Evolutionary conservation across 176 grass and related monocot genomes (phyloP).

Genomic region (Carex myosuroides): DNA sequence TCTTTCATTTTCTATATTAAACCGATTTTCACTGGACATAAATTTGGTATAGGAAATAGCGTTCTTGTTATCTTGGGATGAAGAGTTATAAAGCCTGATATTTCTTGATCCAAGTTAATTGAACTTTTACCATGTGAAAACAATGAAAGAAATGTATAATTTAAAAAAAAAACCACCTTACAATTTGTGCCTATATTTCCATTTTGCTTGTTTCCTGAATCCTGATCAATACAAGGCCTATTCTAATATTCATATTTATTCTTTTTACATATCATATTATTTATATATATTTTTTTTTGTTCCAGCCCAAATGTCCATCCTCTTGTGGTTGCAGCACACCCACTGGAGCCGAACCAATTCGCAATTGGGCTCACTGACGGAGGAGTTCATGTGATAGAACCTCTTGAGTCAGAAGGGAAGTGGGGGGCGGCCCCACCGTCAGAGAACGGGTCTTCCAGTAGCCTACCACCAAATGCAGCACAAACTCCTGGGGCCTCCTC

Average conservation of each 20-base stretch:
- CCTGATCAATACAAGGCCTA: neutral
- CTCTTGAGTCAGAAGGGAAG: slow-evolving; percentile 83
- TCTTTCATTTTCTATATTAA: neutral
- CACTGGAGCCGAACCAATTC: slow-evolving; percentile 82
- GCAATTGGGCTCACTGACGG: slow-evolving; percentile 86
- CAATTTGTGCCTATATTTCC: neutral
- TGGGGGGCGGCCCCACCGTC: slow-evolving; percentile 80
- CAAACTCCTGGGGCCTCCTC: slow-evolving; percentile 19
- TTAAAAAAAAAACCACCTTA: neutral
- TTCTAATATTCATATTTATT: neutral
- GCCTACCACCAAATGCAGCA: slow-evolving; percentile 33
- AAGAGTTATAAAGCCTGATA: neutral
- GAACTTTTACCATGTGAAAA: neutral
- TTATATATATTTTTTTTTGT: slow-evolving; percentile 8
- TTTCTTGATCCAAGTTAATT: neutral
- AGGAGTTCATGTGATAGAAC: slow-evolving; percentile 75
- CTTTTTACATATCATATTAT: slow-evolving; percentile 15
- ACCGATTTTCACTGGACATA: neutral
- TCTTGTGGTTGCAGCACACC: slow-evolving; percentile 86
- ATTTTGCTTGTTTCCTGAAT: neutral
- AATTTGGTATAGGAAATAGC: neutral
- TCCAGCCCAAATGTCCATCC: slow-evolving; percentile 70
- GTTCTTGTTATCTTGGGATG: neutral
- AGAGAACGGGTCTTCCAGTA: slow-evolving; percentile 85
- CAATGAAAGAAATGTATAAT: neutral